phyloP scores from a whole-genome alignment of 2,329 filamentous ascomycete genomes.

The Penicillium sp. region DNA sequence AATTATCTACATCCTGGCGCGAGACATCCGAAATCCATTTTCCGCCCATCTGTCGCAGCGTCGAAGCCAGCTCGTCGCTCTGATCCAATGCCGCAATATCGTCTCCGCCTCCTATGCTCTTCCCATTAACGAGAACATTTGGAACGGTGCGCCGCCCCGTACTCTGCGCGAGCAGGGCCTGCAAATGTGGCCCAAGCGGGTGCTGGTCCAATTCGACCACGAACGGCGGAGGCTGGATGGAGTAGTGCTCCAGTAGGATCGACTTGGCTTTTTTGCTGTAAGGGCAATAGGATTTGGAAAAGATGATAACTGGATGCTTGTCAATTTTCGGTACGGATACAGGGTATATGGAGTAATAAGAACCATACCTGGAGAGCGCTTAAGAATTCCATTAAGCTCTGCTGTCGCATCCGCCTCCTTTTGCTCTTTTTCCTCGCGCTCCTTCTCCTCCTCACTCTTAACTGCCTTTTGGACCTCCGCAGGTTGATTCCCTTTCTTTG shows the following conservation, averaged over 20 bases:
- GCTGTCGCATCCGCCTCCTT: constrained; percentile 51
- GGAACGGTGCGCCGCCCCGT: constrained; percentile 85
- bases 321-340: constrained; percentile 3
- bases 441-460: constrained; percentile 29
- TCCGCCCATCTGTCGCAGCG: constrained; percentile 68
- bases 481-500: constrained; percentile 34
- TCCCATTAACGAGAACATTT: constrained; percentile 83
- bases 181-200: constrained; percentile 66
- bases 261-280: constrained; percentile 80
- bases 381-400: constrained; percentile 74
- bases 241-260: constrained; percentile 78
- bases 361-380: constrained; percentile 72
- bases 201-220: constrained; percentile 90
- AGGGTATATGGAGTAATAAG: neutral
- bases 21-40: constrained; percentile 54
- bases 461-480: constrained; percentile 19
- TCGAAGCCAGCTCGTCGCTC: constrained; percentile 64
- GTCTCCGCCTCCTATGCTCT: constrained; percentile 86
- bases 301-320: constrained; percentile 70
- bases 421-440: constrained; percentile 43
- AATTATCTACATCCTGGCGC: constrained; percentile 16
- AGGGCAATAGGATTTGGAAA: constrained; percentile 91
- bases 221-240: constrained; percentile 73
- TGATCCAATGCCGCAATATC: constrained; percentile 71
- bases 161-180: constrained; percentile 65